Conservation (phyloP, 148 eudicot species). For the Amaranthus cruentus region DNA sequence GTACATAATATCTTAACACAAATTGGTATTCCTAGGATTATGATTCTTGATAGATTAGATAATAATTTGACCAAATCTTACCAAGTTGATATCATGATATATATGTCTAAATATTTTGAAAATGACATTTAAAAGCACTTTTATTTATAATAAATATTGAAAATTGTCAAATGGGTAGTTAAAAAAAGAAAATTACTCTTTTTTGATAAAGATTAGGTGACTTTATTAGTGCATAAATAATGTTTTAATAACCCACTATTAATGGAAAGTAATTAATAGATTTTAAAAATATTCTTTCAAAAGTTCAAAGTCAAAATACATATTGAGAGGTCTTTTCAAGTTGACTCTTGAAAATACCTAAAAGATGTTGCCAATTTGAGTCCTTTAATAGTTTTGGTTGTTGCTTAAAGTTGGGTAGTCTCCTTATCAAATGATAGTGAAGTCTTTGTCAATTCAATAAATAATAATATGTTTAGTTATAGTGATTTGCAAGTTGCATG, state of each 20-base stretch:
- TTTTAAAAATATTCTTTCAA: too few relatives aligned
- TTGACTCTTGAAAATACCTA: background rate
- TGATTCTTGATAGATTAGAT: constrained; percentile 3
- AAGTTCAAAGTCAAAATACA: constrained; percentile 2
- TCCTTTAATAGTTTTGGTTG: background rate
- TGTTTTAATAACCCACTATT: constrained; percentile 4
- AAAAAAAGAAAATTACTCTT: background rate
- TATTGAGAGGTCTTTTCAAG: background rate
- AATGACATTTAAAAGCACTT: constrained; percentile 8
- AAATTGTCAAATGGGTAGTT: background rate
- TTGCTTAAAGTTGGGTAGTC: too few relatives aligned
- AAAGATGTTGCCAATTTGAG: constrained; percentile 8
- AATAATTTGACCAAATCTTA: constrained; percentile 8
- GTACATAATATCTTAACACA: background rate
- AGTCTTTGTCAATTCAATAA: background rate
- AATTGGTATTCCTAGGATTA: background rate
- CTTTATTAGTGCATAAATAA: background rate
- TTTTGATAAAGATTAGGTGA: background rate
- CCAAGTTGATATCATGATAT: background rate
- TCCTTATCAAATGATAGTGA: too few relatives aligned
- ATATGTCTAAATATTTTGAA: background rate
- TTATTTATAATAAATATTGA: background rate
- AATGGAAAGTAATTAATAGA: background rate
- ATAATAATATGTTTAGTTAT: background rate
- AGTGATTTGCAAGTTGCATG: background rate